phyloP scores from a whole-genome alignment of 345 rosid genomes.

The Salix udensis region DNA sequence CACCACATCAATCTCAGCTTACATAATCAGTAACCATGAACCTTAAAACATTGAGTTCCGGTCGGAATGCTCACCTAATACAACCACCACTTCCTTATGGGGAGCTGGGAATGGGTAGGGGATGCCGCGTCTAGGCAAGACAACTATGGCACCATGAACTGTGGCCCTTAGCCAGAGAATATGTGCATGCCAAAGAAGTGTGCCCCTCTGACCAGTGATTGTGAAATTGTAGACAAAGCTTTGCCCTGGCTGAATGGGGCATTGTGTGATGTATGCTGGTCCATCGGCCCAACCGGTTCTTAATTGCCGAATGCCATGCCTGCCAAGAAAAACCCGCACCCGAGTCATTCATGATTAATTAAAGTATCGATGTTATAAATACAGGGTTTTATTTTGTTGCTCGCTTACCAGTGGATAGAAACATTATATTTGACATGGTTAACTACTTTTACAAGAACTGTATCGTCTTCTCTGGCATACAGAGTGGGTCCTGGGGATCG shows the following conservation, averaged over 20 bases:
- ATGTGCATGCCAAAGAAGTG: slow-evolving; percentile 74
- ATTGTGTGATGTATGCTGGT: slow-evolving; percentile 75
- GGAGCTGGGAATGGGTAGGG: slow-evolving; percentile 67
- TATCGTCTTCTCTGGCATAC: slow-evolving; percentile 53
- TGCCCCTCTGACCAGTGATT: slow-evolving; percentile 63
- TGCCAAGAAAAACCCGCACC: background rate
- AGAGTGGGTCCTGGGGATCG: slow-evolving; percentile 53
- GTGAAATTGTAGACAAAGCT: slow-evolving; percentile 52
- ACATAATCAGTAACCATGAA: background rate
- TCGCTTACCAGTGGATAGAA: slow-evolving; percentile 55
- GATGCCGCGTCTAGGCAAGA: slow-evolving; percentile 59
- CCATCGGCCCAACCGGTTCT: slow-evolving; percentile 88
- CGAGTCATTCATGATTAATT: background rate
- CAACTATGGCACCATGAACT: slow-evolving; percentile 59
- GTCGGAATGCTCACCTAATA: slow-evolving; percentile 37
- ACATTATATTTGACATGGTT: slow-evolving; percentile 60
- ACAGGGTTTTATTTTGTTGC: background rate
- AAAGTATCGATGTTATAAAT: background rate
- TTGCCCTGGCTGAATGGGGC: slow-evolving; percentile 66
- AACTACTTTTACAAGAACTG: slow-evolving; percentile 48
- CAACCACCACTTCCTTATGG: slow-evolving; percentile 43
- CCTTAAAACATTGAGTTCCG: background rate
- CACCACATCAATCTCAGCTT: background rate
- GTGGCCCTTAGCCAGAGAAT: slow-evolving; percentile 66
- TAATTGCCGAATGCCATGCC: slow-evolving; percentile 77